These are phyloP conservation scores for Primulina tabacum DNA, from an alignment of 257 asterid genomes.

Conservation along the genomic window DNA sequence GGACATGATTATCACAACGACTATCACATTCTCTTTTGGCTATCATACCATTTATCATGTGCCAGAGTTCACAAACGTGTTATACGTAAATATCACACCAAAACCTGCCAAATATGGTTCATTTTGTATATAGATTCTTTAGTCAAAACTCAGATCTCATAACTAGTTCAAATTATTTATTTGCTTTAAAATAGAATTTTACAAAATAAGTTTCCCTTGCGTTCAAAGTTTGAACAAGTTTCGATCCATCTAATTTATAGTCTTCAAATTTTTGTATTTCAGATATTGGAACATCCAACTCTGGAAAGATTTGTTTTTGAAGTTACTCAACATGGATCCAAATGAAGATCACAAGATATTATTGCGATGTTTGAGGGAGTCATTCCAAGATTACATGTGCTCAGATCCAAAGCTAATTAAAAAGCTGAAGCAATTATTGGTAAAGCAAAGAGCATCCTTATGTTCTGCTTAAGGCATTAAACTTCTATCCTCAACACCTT, in stretches of 20 bases:
- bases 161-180: no score
- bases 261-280: slow-evolving; percentile 9
- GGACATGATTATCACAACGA: not conserved
- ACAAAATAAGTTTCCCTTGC: not conserved
- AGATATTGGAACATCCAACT: slow-evolving; percentile 84
- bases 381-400: slow-evolving; percentile 76
- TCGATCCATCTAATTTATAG: slow-evolving; percentile 4
- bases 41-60: no score
- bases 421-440: slow-evolving; percentile 62
- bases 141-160: no score
- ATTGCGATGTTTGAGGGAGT: slow-evolving; percentile 52
- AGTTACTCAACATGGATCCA: slow-evolving; percentile 59
- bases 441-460: slow-evolving; percentile 70
- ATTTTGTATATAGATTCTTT: no score
- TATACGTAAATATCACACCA: no score
- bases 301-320: slow-evolving; percentile 67
- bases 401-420: slow-evolving; percentile 63
- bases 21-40: not conserved
- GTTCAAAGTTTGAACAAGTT: not conserved
- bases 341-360: slow-evolving; percentile 53
- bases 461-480: slow-evolving; percentile 52
- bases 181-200: no score
- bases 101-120: not conserved
- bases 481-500: not conserved
- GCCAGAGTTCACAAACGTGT: no score